Conservation (phyloP, 371 early-diverging fungal species). For the Blastocladiella emersonii region DNA sequence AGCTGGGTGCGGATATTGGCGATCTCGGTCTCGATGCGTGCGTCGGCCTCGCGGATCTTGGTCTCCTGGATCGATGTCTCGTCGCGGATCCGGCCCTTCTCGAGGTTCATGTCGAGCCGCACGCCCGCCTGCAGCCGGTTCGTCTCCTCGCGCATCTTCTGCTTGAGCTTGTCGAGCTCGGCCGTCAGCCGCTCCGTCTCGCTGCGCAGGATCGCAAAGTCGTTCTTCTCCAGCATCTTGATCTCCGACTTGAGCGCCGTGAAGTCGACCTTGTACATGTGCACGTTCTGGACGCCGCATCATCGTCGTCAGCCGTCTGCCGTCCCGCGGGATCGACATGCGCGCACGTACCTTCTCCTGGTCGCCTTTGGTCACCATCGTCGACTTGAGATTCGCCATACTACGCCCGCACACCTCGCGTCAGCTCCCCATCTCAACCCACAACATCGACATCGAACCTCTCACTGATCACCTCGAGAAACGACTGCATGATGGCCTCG, state of each 20-base stretch:
- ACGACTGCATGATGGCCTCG: slow-evolving; percentile 59
- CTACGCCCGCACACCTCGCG: no score
- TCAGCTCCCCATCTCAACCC: background rate
- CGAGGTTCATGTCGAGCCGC: slow-evolving; percentile 71
- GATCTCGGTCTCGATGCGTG: slow-evolving; percentile 79
- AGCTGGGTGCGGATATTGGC: slow-evolving; percentile 68
- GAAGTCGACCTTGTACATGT: slow-evolving; percentile 80
- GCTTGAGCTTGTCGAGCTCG: slow-evolving; percentile 66
- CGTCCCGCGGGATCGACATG: no score
- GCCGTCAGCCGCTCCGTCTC: slow-evolving; percentile 65
- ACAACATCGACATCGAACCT: slow-evolving; percentile 26
- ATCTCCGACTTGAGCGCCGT: slow-evolving; percentile 76
- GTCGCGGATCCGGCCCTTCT: slow-evolving; percentile 76
- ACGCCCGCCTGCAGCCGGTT: slow-evolving; percentile 73
- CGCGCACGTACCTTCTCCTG: slow-evolving; percentile 58
- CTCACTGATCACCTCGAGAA: slow-evolving; percentile 57
- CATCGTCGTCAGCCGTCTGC: no score
- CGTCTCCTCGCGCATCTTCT: slow-evolving; percentile 66
- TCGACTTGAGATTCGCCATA: slow-evolving; percentile 40
- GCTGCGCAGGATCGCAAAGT: slow-evolving; percentile 65
- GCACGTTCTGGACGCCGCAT: slow-evolving; percentile 37
- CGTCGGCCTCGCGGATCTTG: slow-evolving; percentile 72
- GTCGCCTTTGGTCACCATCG: slow-evolving; percentile 62
- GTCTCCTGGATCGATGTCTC: slow-evolving; percentile 69
- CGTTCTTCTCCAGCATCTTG: slow-evolving; percentile 77